Conservation (phyloP, 352 stramenopile genomes). For the Pythium aristosporum region DNA sequence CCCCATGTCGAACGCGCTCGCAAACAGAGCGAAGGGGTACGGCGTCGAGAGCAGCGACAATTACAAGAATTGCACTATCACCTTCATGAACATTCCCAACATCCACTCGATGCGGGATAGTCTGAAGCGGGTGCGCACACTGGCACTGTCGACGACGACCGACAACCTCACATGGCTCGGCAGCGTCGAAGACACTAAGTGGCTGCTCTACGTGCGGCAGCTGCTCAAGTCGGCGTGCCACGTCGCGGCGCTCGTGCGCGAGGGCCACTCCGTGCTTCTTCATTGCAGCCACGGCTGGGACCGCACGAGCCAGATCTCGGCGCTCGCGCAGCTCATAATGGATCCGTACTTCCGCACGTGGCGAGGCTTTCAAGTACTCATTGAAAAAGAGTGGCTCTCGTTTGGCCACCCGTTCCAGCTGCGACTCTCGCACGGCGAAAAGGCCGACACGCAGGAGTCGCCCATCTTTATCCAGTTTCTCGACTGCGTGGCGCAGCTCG, state of each 20-base stretch:
- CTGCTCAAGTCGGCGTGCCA: slow-evolving; percentile 92
- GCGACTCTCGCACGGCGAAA: slow-evolving; percentile 72
- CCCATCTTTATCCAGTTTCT: slow-evolving; percentile 88
- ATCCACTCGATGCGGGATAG: slow-evolving; percentile 98
- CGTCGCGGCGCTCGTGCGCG: slow-evolving; percentile 90
- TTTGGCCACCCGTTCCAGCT: slow-evolving; percentile 85
- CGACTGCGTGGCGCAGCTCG: slow-evolving; percentile 78
- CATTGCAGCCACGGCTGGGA: slow-evolving; percentile 89
- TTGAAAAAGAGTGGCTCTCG: slow-evolving; percentile 86
- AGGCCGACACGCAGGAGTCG: slow-evolving; percentile 76
- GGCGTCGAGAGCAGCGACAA: slow-evolving; percentile 95
- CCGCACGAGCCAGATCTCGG: slow-evolving; percentile 88
- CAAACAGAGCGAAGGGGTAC: slow-evolving; percentile 90
- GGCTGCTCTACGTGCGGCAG: slow-evolving; percentile 94
- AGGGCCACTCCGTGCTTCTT: slow-evolving; percentile 76
- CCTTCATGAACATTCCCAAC: slow-evolving; percentile 99
- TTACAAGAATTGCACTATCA: slow-evolving; percentile 94
- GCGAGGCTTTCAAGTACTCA: slow-evolving; percentile 75
- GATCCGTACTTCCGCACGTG: slow-evolving; percentile 82
- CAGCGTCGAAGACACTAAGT: slow-evolving; percentile 96
- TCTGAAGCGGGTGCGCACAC: slow-evolving; percentile 69
- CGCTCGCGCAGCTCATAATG: slow-evolving; percentile 64
- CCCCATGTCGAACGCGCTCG: slow-evolving; percentile 76
- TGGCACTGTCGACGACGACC: slow-evolving; percentile 79
- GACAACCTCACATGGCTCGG: slow-evolving; percentile 92